phyloP scores from a whole-genome alignment of 495 filamentous ascomycete genomes.

The Aspergillus taichungensis region DNA sequence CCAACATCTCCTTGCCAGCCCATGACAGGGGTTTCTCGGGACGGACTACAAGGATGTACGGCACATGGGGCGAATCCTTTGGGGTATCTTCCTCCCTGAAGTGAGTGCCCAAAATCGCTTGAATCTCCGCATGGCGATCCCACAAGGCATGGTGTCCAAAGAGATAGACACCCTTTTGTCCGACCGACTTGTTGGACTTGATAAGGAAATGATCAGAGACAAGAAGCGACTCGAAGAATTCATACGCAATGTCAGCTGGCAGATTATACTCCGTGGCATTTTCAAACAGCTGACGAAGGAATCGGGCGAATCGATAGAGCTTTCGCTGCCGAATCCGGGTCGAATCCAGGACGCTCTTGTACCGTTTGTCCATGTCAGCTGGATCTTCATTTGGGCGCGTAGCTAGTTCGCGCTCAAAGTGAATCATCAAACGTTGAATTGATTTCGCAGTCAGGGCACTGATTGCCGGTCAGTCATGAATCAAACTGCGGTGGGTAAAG shows the following conservation, averaged over 20 bases:
- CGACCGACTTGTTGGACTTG: conserved; percentile 46
- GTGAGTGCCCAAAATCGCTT: conserved; percentile 77
- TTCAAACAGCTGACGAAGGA: conserved; percentile 86
- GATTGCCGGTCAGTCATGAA: conserved; percentile 14
- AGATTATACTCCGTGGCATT: conserved; percentile 92
- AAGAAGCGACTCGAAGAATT: conserved; percentile 74
- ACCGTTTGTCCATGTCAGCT: conserved; percentile 88
- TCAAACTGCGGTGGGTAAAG: neutral
- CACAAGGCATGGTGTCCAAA: conserved; percentile 75
- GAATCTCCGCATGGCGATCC: conserved; percentile 67
- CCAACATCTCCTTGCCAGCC: conserved; percentile 67
- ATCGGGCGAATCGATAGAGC: conserved; percentile 73
- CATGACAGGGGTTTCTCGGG: conserved; percentile 73
- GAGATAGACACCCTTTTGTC: conserved; percentile 67
- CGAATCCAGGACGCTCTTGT: conserved; percentile 89
- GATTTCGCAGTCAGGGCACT: conserved; percentile 85
- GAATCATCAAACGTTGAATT: conserved; percentile 72
- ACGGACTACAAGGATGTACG: conserved; percentile 77
- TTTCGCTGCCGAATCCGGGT: conserved; percentile 91
- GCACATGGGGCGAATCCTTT: conserved; percentile 59
- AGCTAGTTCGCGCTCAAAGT: conserved; percentile 87
- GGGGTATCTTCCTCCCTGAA: conserved; percentile 64
- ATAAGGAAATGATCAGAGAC: conserved; percentile 78
- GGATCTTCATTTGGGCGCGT: conserved; percentile 71
- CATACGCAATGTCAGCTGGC: conserved; percentile 51